Evolutionary conservation across 164 flowering plant species (phyloP).

Genomic region (Umbellularia californica): DNA sequence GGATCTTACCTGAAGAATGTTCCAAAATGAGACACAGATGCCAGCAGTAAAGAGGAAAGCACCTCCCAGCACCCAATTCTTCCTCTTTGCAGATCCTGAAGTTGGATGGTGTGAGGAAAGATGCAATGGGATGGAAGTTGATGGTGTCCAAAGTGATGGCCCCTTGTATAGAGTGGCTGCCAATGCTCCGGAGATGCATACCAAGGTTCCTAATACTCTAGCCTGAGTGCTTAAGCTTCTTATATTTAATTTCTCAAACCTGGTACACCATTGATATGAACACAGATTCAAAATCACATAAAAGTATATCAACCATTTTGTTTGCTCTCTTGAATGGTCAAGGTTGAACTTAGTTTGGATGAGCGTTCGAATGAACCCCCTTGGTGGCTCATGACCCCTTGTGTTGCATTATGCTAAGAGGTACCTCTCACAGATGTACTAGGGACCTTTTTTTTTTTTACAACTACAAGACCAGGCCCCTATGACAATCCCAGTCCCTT

Average conservation of each 20-base stretch:
- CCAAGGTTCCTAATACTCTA: slow-evolving; percentile 34
- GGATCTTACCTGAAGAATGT: slow-evolving; percentile 28
- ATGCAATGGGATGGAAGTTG: not conserved
- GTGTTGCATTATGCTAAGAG: too few species aligned
- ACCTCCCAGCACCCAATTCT: slow-evolving; percentile 2
- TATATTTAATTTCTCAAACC: slow-evolving; percentile 43
- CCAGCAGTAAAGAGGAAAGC: not conserved
- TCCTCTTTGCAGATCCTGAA: not conserved
- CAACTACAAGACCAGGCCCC: too few species aligned
- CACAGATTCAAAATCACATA: too few species aligned
- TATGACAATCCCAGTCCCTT: too few species aligned
- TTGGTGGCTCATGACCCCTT: too few species aligned
- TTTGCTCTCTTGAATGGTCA: too few species aligned
- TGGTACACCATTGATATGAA: too few species aligned
- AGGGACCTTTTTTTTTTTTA: too few species aligned
- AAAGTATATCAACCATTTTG: too few species aligned
- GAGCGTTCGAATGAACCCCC: too few species aligned
- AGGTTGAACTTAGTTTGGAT: too few species aligned
- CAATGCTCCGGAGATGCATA: slow-evolving; percentile 44
- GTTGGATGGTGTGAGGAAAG: not conserved
- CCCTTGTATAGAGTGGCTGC: slow-evolving; percentile 39
- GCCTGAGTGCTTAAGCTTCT: slow-evolving; percentile 35
- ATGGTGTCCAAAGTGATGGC: slow-evolving; percentile 16
- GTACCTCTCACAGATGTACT: too few species aligned
- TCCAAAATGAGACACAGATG: slow-evolving; percentile 24